Base-by-base conservation (phyloP, 192 early-diverging fungal genomes). In the Fimicolochytrium jonesii region DNA sequence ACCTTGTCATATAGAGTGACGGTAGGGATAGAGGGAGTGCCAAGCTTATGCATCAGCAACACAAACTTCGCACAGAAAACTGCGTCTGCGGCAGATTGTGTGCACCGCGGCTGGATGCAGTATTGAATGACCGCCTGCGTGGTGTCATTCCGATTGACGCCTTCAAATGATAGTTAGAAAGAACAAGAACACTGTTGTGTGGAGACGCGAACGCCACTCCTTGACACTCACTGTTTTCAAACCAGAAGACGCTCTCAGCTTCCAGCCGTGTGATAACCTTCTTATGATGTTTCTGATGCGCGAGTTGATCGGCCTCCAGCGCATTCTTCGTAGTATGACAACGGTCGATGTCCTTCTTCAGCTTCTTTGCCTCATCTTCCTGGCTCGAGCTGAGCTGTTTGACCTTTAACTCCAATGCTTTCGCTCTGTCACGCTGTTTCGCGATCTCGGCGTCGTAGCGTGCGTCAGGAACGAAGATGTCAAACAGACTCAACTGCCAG, bases 401-500 rank as follows among this genome's bases (percentile, higher is more conserved):
- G n/a, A n/a, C n/a, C n/a, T n/a, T n/a, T n/a, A n/a, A n/a, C n/a
- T n/a, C n/a, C n/a, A n/a, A n/a, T n/a, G n/a, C n/a, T n/a, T n/a
- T n/a, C n/a, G n/a, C n/a, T n/a, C n/a, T n/a, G n/a, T n/a, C n/a
- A n/a, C n/a, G n/a, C 28, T 80, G 72, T 22, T 75, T 80, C 11
- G 70, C 67, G 44, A 86, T 84, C 44, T 86, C 81, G 4, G 68
- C 45, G 32, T 69, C 49, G 71, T 93, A 93, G 41, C 79, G 80
- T 6, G 68, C 59, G 33, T 69, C 69, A 20, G 88, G 89, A 17
- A 86, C 78, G 34, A 75, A 66, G 13, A 93, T 87, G 60, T 93
- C 91, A 61, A 87, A 87, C 4, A 92, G 61, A 4, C 71, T 67
- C 10, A 93, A 66, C 41, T 87, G 86, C 91, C 91, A 93, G 60